These are phyloP conservation scores for Hymenoscyphus linearis DNA, from an alignment of 2,329 filamentous ascomycete species.

Conservation along the genomic window DNA sequence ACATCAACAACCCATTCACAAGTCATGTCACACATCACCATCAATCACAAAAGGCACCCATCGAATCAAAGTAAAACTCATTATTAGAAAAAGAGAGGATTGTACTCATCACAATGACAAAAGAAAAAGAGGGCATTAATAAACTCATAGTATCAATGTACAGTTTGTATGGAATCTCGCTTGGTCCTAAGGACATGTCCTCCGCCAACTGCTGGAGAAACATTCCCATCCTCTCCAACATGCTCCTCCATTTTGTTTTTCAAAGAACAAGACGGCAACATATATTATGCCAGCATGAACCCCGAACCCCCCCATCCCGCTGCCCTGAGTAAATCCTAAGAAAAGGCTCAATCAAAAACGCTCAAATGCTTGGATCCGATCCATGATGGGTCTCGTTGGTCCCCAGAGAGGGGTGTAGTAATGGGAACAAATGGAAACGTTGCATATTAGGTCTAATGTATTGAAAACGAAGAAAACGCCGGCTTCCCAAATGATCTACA, in stretches of 20 bases:
- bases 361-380: conserved; percentile 20
- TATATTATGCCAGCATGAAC: conserved; percentile 9
- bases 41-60: no score
- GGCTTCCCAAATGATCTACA: conserved; percentile 37
- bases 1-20: no score
- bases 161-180: conserved; percentile 25
- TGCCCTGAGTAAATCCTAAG: conserved; percentile 2
- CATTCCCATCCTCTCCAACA: conserved; percentile 5
- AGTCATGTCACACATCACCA: no score
- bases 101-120: neutral
- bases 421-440: conserved; percentile 29
- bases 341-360: conserved; percentile 17
- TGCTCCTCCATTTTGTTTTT: conserved; percentile 14
- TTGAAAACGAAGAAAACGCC: conserved; percentile 31
- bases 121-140: conserved; percentile 10
- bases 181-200: conserved; percentile 19
- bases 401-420: conserved; percentile 15
- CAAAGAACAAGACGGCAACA: conserved; percentile 3
- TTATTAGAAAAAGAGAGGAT: neutral
- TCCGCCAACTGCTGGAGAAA: neutral
- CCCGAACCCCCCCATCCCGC: neutral
- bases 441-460: conserved; percentile 34
- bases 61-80: neutral
- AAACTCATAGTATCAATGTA: conserved; percentile 23
- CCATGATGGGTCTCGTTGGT: conserved; percentile 17